Evolutionary conservation across 192 early-diverging fungal genomes (phyloP), one percentile per base, ranked within the genome.

Genomic region (Podila minutissima): DNA sequence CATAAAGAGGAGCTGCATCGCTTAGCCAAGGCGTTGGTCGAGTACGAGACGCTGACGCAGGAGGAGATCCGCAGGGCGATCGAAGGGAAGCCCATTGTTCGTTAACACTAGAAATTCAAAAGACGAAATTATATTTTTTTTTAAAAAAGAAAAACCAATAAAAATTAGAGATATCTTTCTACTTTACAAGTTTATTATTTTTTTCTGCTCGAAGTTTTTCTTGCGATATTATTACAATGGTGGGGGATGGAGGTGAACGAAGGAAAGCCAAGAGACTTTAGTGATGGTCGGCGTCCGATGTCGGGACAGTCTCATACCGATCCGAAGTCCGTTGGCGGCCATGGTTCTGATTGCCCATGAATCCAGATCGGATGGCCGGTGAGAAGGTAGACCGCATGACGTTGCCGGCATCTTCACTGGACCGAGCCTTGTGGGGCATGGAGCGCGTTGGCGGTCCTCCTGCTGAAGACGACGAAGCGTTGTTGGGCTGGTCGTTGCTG

Each of bases 41-140:
- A 97, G 72, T 92, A 95, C 75, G 98, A 99, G 85, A 99, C 98
- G 6, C 86, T 99, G 32, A 89, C 92, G 51, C 89, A 89, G 60
- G 90, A 99, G 51, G 96, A 99, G 84, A 94, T 99, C 48, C 86
- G 92, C 64, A 83, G 83, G 58, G 92, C 91, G 20, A 85, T 96
- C 64, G 88, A 91, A 74, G 94, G 94, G 59, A 87, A 90, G 64
- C 83, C 86, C 11, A 85, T 92, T 66, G 83, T 84, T 38, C 83
- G 87, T 74, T 83, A 75, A 46, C 12, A 46, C 15, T 10, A 46
- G 0, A 46, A 46, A 41, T 41, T 41, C 3, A 9, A 41, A 13
- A 41, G 38, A 12, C 2, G 41, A 46, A 11, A 46, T 4, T 0
- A 46, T 15, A 51, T 29, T 3, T 28, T 3, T 28, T 50, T 32